A percentile compares a stretch with the other conserved stretches of the same genome.
Conservation (phyloP, 345 rosid species). For the Gossypium mustelinum region DNA sequence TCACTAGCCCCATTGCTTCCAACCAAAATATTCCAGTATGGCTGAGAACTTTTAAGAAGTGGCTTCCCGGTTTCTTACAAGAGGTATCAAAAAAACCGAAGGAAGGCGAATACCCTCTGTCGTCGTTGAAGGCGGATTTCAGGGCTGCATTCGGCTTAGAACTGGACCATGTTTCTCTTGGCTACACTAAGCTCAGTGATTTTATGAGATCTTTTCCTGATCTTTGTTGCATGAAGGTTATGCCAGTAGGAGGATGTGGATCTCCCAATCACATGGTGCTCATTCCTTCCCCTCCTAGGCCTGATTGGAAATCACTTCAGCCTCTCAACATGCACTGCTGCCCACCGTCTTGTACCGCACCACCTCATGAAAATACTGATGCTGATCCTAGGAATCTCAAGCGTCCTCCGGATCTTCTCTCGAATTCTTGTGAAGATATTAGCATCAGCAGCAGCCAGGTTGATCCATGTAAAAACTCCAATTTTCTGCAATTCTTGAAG, state of each 20-base stretch:
- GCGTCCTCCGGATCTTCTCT: conserved; percentile 21
- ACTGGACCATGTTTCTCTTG: conserved; percentile 68
- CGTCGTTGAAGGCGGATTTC: conserved; percentile 81
- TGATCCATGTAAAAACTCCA: conserved; percentile 5
- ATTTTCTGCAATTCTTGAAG: conserved; percentile 23
- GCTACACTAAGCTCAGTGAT: conserved; percentile 70
- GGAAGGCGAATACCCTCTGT: conserved; percentile 58
- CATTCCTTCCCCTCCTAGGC: conserved; percentile 36
- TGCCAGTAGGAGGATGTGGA: conserved; percentile 33
- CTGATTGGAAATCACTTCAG: conserved; percentile 21
- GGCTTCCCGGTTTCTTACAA: conserved; percentile 59
- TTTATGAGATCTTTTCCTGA: conserved; percentile 55
- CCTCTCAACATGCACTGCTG: conserved; percentile 12
- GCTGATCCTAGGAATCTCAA: conserved; percentile 16
- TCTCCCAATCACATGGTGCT: conserved; percentile 68
- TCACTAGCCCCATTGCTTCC: neutral
- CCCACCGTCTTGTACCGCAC: conserved; percentile 15
- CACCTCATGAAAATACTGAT: conserved; percentile 10
- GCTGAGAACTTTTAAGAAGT: conserved; percentile 56
- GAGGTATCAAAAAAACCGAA: conserved; percentile 26
- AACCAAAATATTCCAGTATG: conserved; percentile 39
- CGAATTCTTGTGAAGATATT: conserved; percentile 19
- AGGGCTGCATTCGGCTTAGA: conserved; percentile 53
- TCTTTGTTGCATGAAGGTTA: conserved; percentile 42
- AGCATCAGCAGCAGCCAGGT: conserved; percentile 14